These are phyloP conservation scores for Haematococcus lacustris DNA, from an alignment of 139 green algal species.

Conservation along the genomic window DNA sequence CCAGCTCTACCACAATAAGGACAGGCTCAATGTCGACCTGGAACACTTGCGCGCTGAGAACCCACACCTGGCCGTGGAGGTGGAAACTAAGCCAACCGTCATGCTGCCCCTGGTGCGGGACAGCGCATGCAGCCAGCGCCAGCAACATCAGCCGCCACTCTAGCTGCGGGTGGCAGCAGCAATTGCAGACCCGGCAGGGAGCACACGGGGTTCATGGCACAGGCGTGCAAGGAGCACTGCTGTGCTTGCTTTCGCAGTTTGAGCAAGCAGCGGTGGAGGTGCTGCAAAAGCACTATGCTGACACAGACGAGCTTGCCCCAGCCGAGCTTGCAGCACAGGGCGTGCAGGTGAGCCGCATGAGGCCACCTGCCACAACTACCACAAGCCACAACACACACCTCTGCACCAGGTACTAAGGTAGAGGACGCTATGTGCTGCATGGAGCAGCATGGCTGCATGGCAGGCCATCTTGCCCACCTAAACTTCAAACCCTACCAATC, in stretches of 20 bases:
- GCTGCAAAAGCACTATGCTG: conserved; percentile 41
- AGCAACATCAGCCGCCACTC: not conserved
- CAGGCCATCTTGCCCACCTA: not conserved
- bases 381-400: not conserved
- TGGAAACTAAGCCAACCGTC: conserved; percentile 58
- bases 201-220: not conserved
- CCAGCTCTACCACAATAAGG: conserved; percentile 43
- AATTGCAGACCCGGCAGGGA: not conserved
- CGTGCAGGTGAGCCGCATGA: conserved; percentile 7
- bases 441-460: not conserved
- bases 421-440: not conserved
- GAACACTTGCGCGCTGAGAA: conserved; percentile 57
- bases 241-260: conserved; percentile 34
- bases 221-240: not conserved
- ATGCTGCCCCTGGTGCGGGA: conserved; percentile 65
- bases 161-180: not conserved
- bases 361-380: not conserved
- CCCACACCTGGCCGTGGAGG: conserved; percentile 37
- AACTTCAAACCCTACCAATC: not conserved
- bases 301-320: conserved; percentile 29
- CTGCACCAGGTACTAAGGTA: not conserved
- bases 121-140: not conserved
- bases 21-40: conserved; percentile 53
- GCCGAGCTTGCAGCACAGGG: conserved; percentile 34
- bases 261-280: conserved; percentile 65